phyloP scores from a whole-genome alignment of 768 basidiomycete species.

The Lactarius indigo region DNA sequence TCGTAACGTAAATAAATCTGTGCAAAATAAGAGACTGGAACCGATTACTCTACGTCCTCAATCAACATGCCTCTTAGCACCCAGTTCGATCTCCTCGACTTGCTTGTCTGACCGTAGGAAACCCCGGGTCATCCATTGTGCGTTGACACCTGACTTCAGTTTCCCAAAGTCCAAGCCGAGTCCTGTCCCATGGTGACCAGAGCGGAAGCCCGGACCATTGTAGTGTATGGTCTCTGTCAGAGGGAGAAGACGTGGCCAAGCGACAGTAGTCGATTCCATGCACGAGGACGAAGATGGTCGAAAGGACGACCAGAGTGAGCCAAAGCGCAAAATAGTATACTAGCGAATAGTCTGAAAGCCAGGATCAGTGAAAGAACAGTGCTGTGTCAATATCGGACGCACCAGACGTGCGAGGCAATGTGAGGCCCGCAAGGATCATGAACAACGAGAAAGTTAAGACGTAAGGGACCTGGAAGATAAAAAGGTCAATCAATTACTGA shows the following conservation, averaged over 20 bases:
- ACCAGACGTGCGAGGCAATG: conserved; percentile 87
- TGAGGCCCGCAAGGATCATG: conserved; percentile 84
- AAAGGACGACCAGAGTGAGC: conserved; percentile 57
- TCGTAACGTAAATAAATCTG: conserved; percentile 5
- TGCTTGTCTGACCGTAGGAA: conserved; percentile 34
- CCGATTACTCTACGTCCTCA: conserved; percentile 32
- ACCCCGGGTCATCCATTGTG: conserved; percentile 39
- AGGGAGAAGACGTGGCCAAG: conserved; percentile 87
- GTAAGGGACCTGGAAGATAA: conserved; percentile 67
- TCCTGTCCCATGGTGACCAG: conserved; percentile 74
- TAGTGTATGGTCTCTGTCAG: conserved; percentile 80
- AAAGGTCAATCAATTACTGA: conserved; percentile 2
- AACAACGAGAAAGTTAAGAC: conserved; percentile 75
- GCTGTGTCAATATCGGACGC: conserved; percentile 31
- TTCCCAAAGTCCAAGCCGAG: conserved; percentile 39
- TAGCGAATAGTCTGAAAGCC: conserved; percentile 73
- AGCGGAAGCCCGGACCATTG: conserved; percentile 82
- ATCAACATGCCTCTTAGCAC: conserved; percentile 74
- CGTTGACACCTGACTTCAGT: conserved; percentile 35
- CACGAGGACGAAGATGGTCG: conserved; percentile 70
- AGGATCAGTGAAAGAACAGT: conserved; percentile 9
- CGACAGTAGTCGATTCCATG: conserved; percentile 93
- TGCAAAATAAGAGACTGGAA: not conserved
- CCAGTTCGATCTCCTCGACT: conserved; percentile 77
- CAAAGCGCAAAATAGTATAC: conserved; percentile 83